Evolutionary conservation across 805 yeast species (phyloP).

Genomic region (Metschnikowia cerradonensis): DNA sequence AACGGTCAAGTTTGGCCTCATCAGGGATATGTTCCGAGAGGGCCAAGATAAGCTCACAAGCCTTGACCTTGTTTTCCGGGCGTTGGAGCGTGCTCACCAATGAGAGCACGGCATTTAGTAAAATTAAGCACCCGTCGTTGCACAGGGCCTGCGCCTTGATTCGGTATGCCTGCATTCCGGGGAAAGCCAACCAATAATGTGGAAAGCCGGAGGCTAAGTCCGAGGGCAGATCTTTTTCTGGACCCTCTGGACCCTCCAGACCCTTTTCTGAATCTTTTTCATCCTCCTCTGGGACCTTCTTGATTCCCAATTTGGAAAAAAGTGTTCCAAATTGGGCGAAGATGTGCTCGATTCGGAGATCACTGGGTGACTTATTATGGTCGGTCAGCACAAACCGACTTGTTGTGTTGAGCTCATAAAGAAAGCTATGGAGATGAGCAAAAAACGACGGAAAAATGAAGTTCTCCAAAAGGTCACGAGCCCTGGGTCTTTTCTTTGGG

Average conservation of each 20-base stretch:
- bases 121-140: constrained; percentile 33
- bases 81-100: constrained; percentile 57
- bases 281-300: no score
- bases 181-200: constrained; percentile 43
- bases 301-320: constrained; percentile 21
- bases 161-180: constrained; percentile 48
- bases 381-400: constrained; percentile 12
- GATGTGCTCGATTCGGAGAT: constrained; percentile 54
- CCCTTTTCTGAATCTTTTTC: no score
- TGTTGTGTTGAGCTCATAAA: constrained; percentile 42
- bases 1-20: constrained; percentile 79
- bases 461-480: constrained; percentile 50
- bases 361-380: constrained; percentile 29
- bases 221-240: no score
- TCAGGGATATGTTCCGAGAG: constrained; percentile 75
- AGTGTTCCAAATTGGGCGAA: constrained; percentile 54
- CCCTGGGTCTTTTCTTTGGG: constrained; percentile 57
- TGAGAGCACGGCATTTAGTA: constrained; percentile 56
- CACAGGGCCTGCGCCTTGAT: constrained; percentile 29
- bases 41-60: constrained; percentile 72
- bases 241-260: no score
- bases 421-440: constrained; percentile 43
- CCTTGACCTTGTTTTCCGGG: constrained; percentile 58
- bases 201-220: constrained; percentile 3
- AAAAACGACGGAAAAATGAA: constrained; percentile 64